Conservation (phyloP, 2,329 filamentous ascomycete genomes). For the Penicillium oxalicum region DNA sequence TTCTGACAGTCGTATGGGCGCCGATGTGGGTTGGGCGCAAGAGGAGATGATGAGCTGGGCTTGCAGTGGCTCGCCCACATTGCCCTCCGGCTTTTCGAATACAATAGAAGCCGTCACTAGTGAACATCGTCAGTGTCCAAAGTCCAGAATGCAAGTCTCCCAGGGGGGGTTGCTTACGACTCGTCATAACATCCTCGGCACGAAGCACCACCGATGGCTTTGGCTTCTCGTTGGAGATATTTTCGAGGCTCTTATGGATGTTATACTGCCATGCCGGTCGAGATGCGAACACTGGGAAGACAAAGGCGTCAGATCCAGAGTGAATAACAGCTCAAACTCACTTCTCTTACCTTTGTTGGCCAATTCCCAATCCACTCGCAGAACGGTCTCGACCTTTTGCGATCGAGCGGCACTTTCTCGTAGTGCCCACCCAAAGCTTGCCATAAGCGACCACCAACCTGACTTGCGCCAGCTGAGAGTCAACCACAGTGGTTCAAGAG, state of each 20-base stretch:
- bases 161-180: conserved; percentile 29
- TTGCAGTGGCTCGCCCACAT: conserved; percentile 54
- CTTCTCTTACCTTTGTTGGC: conserved; percentile 31
- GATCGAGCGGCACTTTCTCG: conserved; percentile 48
- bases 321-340: not conserved
- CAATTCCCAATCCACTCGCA: conserved; percentile 55
- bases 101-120: conserved; percentile 47
- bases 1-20: conserved; percentile 44
- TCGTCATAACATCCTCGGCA: conserved; percentile 45
- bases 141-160: not conserved
- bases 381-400: conserved; percentile 43
- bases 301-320: not conserved
- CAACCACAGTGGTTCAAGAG: conserved; percentile 51
- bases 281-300: conserved; percentile 29
- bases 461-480: conserved; percentile 53
- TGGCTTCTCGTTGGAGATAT: conserved; percentile 30
- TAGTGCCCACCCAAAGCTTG: conserved; percentile 49
- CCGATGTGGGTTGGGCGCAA: conserved; percentile 40
- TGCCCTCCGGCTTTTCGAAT: conserved; percentile 50
- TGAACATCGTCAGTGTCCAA: not conserved
- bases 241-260: conserved; percentile 43
- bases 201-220: conserved; percentile 45
- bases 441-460: conserved; percentile 55
- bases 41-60: conserved; percentile 52
- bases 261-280: conserved; percentile 39